phyloP scores from a whole-genome alignment of 345 rosid species.

The Sisymbrium irio region DNA sequence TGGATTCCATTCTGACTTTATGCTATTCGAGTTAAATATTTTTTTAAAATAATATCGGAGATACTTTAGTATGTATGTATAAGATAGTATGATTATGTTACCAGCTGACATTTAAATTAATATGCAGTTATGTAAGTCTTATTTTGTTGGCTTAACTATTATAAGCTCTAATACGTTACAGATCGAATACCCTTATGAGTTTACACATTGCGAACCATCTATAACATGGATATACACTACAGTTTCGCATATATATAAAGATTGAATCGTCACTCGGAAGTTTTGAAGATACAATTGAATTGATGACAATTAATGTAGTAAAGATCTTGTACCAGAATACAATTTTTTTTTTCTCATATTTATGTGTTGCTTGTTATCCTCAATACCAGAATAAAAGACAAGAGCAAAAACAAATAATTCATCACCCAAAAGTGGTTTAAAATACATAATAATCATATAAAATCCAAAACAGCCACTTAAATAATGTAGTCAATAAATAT shows the following conservation, averaged over 20 bases:
- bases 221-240: background rate
- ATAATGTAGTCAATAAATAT: background rate
- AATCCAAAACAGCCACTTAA: background rate
- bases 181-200: background rate
- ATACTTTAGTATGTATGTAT: background rate
- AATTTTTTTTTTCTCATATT: background rate
- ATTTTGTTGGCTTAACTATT: background rate
- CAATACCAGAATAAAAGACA: background rate
- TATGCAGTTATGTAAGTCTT: background rate
- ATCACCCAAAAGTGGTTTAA: background rate
- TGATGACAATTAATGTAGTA: background rate
- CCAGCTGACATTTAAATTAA: background rate
- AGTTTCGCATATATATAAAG: background rate
- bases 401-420: background rate
- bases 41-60: background rate
- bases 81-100: slow-evolving; percentile 4
- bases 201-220: background rate
- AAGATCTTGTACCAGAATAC: background rate
- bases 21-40: background rate
- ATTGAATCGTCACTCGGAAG: background rate
- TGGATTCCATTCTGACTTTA: background rate
- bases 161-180: background rate
- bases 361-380: background rate
- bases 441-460: background rate
- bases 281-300: background rate